Conservation (phyloP, 495 filamentous ascomycete species). For the Ascobolus immersus region DNA sequence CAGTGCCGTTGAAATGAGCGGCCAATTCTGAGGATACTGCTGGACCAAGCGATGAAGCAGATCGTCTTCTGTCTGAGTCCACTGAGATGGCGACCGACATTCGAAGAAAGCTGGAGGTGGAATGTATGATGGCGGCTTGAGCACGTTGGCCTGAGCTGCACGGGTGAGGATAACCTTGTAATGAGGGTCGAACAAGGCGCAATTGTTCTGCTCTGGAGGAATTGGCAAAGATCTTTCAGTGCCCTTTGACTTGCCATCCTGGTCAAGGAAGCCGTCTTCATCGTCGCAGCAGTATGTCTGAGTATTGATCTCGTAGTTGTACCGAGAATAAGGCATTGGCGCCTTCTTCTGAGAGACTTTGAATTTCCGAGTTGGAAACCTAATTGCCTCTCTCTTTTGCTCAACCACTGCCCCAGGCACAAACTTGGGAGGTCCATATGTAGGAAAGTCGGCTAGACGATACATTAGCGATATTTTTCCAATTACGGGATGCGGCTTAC, state of each 20-base stretch:
- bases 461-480: no score
- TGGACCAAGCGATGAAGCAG: conserved; percentile 60
- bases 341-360: no score
- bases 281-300: conserved; percentile 11
- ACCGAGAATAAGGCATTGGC: no score
- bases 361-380: no score
- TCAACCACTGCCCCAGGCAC: no score
- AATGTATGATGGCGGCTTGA: conserved; percentile 86
- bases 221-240: conserved; percentile 23
- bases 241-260: conserved; percentile 18
- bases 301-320: no score
- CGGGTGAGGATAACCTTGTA: conserved; percentile 75
- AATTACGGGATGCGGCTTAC: no score
- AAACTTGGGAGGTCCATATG: no score
- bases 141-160: conserved; percentile 75
- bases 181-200: conserved; percentile 71
- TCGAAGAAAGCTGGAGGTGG: conserved; percentile 77
- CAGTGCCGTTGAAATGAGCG: conserved; percentile 59
- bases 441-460: no score
- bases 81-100: conserved; percentile 57
- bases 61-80: conserved; percentile 73
- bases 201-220: conserved; percentile 43
- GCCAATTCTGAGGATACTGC: conserved; percentile 94
- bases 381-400: no score
- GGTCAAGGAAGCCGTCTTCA: conserved; percentile 18